phyloP scores from a whole-genome alignment of 2,329 filamentous ascomycete species.

The Xylaria digitata region DNA sequence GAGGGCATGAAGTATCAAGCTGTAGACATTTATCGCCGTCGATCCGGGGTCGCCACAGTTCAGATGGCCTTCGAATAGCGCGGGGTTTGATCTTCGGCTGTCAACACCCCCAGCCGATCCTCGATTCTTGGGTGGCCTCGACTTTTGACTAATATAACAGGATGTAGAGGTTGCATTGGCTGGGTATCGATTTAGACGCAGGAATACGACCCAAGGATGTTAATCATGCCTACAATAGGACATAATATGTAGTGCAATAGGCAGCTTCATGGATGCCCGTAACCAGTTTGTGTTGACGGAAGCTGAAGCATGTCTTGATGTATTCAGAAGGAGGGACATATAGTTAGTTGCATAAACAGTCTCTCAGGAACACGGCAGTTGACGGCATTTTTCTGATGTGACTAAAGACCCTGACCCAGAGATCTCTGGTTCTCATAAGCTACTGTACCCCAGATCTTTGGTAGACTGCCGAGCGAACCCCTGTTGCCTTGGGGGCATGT shows the following conservation, averaged over 20 bases:
- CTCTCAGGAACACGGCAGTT: slow-evolving; percentile 40
- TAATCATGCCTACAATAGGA: slow-evolving; percentile 23
- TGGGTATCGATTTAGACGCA: slow-evolving; percentile 28
- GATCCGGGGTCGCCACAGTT: slow-evolving; percentile 33
- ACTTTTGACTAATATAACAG: slow-evolving; percentile 19
- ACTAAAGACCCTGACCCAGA: slow-evolving; percentile 27
- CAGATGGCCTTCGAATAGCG: slow-evolving; percentile 22
- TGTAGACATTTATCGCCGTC: slow-evolving; percentile 22
- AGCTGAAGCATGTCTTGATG: slow-evolving; percentile 25
- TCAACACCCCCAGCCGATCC: slow-evolving; percentile 27
- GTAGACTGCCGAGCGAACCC: slow-evolving; percentile 31
- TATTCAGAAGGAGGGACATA: slow-evolving; percentile 31
- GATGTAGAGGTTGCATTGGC: slow-evolving; percentile 29
- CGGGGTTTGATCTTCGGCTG: slow-evolving; percentile 35
- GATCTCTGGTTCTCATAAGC: slow-evolving; percentile 32
- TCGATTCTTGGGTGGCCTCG: slow-evolving; percentile 30
- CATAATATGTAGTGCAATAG: slow-evolving; percentile 20
- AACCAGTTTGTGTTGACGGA: slow-evolving; percentile 27
- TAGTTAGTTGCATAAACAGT: slow-evolving; percentile 35
- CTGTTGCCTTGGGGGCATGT: slow-evolving; percentile 23
- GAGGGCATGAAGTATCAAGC: slow-evolving; percentile 24
- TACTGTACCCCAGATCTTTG: slow-evolving; percentile 39
- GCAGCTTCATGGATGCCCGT: slow-evolving; percentile 16
- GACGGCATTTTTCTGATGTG: slow-evolving; percentile 28
- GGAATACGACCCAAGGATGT: slow-evolving; percentile 31